These are phyloP conservation scores for Ceratobasidium papillatum DNA, from an alignment of 1,284 basidiomycete genomes.

Conservation along the genomic window DNA sequence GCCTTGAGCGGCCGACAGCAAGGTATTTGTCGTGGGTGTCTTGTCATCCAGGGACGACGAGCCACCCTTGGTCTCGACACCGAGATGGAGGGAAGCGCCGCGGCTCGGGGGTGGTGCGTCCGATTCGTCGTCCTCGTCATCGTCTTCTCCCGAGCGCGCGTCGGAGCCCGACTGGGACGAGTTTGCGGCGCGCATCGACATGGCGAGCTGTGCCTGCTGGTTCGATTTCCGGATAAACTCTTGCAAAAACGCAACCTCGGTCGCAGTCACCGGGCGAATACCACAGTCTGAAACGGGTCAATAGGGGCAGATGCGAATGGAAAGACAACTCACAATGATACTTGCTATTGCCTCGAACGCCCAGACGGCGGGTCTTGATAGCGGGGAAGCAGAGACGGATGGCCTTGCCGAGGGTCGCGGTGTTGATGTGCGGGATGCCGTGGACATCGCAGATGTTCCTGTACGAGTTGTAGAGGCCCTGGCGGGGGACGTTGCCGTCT, in stretches of 20 bases:
- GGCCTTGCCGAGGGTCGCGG: conserved; percentile 92
- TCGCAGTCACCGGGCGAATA: conserved; percentile 84
- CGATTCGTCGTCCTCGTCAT: conserved; percentile 68
- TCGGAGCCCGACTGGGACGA: conserved; percentile 46
- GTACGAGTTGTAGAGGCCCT: conserved; percentile 91
- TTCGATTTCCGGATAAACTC: conserved; percentile 89
- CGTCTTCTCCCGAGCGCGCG: conserved; percentile 77
- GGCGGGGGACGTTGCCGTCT: conserved; percentile 86
- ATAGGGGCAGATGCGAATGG: conserved; percentile 49
- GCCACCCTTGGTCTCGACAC: conserved; percentile 36
- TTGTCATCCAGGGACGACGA: conserved; percentile 65
- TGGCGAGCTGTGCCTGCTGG: conserved; percentile 50
- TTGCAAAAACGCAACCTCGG: conserved; percentile 89
- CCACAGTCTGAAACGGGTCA: conserved; percentile 73
- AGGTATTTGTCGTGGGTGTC: conserved; percentile 77
- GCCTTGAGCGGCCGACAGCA: conserved; percentile 78
- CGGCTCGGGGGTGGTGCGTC: conserved; percentile 23
- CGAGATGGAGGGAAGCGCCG: conserved; percentile 16
- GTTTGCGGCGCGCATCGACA: conserved; percentile 52
- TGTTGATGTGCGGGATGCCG: conserved; percentile 91
- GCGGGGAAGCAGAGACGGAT: conserved; percentile 91
- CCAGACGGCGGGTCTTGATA: conserved; percentile 91
- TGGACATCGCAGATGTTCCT: conserved; percentile 88
- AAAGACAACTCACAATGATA: conserved; percentile 76
- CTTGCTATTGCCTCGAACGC: conserved; percentile 91